Evolutionary conservation across 768 basidiomycete genomes (phyloP), one percentile per base, ranked within the genome.

Genomic region (Leucocoprinus leucothites): DNA sequence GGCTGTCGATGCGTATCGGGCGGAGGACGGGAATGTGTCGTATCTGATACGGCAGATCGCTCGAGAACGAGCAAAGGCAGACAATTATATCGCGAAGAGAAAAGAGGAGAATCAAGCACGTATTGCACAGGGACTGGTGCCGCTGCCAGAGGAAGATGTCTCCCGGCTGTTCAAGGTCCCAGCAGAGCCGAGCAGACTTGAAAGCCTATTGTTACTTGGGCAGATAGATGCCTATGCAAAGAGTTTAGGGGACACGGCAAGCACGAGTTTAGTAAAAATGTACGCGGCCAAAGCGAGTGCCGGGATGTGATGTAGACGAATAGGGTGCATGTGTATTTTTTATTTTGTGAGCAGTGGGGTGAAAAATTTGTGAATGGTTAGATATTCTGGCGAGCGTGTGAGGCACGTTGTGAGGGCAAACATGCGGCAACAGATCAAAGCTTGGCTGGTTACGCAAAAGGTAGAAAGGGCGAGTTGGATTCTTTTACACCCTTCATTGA

Each of bases 11-110:
- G 81, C 74, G 62, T 92, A 94, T 73, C 84, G 86, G 63, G 91
- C 89, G 52, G 94, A 97, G 70, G 91, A 95, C 64, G 90, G 91
- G 48, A 96, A 96, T 70, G 80, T 94, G 60, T 93, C 89, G 51
- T 97, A 93, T 76, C 74, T 92, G 61, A 78, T 79, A 43, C 85
- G 94, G 52, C 94, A 95, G 68, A 95, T 95, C 65, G 86, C 86
- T 26, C 82, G 94, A 26, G 94, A 97, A 69, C 87, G 84, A 65
- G 71, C 79, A 42, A 84, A 82, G 57, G 91, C 91, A 48, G 94
- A 97, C 53, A 77, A 78, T 51, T 87, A 87, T 65, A 71, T 94
- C 51, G 79, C 82, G 63, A 94, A 94, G 71, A 84, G 93, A 53
- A 91, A 87, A 66, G 94, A 96, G 67, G 94, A 97, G 72, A 96